phyloP scores from a whole-genome alignment of 2,329 filamentous ascomycete genomes.

The Phialophora chinensis region DNA sequence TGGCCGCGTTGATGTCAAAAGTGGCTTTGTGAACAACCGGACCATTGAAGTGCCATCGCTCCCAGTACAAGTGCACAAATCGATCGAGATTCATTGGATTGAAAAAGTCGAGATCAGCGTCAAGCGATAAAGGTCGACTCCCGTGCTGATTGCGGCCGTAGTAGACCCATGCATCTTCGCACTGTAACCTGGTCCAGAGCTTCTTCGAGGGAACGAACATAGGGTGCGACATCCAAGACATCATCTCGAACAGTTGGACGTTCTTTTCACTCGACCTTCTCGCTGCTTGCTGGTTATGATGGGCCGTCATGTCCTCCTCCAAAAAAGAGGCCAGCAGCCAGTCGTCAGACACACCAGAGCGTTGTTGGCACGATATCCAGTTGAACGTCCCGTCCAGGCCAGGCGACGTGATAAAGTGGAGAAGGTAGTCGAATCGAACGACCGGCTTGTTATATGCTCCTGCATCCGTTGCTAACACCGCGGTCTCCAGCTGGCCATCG shows the following conservation, averaged over 20 bases:
- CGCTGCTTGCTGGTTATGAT: neutral
- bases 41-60: neutral
- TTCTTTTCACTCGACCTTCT: neutral
- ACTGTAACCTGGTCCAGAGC: neutral
- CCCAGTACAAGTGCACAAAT: neutral
- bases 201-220: neutral
- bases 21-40: neutral
- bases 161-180: neutral
- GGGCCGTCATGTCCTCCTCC: neutral
- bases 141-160: neutral
- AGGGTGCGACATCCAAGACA: neutral
- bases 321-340: neutral
- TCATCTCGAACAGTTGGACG: neutral
- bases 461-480: neutral
- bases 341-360: neutral
- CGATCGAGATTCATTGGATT: neutral
- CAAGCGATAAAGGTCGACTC: neutral
- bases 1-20: neutral
- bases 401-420: neutral
- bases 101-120: neutral
- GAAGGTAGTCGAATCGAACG: neutral
- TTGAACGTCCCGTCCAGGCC: neutral
- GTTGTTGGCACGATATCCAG: neutral
- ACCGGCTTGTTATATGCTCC: neutral
- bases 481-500: neutral